Evolutionary conservation across 768 basidiomycete genomes (phyloP).

Genomic region (Xerocomellus amylosporus): DNA sequence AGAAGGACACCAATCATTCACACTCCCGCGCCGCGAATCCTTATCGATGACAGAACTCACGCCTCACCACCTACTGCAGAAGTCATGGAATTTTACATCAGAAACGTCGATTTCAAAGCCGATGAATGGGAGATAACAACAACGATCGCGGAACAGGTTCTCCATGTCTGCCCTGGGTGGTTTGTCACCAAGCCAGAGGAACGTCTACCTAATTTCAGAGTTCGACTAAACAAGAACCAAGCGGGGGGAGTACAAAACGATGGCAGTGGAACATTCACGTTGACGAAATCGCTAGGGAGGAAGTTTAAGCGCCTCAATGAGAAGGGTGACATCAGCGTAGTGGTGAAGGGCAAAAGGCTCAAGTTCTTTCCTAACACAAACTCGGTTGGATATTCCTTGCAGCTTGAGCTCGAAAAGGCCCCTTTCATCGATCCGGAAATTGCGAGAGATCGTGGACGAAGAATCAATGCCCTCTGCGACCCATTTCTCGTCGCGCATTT

Average conservation of each 20-base stretch:
- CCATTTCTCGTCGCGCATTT: constrained; percentile 56
- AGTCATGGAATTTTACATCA: constrained; percentile 40
- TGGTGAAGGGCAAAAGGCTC: constrained; percentile 42
- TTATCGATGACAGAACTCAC: constrained; percentile 8
- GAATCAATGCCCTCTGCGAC: constrained; percentile 41
- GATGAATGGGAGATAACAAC: constrained; percentile 57
- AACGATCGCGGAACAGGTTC: constrained; percentile 44
- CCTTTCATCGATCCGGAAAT: constrained; percentile 54
- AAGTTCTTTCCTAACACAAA: constrained; percentile 18
- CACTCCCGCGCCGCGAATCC: background rate
- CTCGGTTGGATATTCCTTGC: constrained; percentile 12
- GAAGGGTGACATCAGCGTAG: constrained; percentile 38
- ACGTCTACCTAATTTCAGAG: constrained; percentile 54
- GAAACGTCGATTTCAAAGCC: constrained; percentile 35
- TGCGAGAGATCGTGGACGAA: constrained; percentile 48
- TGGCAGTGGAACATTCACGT: constrained; percentile 43
- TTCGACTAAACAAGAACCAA: constrained; percentile 50
- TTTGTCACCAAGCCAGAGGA: constrained; percentile 26
- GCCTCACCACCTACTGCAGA: background rate
- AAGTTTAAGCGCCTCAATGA: constrained; percentile 47
- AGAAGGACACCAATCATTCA: background rate
- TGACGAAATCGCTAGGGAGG: constrained; percentile 33
- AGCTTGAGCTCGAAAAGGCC: constrained; percentile 48
- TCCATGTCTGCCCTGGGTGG: constrained; percentile 43
- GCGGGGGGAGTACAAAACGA: constrained; percentile 58